Conservation (phyloP, 768 basidiomycete species). For the Asterophora parasitica region DNA sequence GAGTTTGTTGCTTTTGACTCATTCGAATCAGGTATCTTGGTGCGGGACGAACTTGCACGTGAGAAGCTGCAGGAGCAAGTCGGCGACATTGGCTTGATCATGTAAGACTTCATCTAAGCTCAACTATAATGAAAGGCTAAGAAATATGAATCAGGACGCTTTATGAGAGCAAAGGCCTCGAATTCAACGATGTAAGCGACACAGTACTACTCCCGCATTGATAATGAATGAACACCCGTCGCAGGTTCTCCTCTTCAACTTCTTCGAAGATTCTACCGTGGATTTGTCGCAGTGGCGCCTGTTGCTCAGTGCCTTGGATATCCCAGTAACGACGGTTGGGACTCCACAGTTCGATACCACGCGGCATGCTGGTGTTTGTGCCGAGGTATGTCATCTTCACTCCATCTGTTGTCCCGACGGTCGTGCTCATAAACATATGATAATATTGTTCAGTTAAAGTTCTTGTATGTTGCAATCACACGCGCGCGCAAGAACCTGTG, state of each 20-base stretch:
- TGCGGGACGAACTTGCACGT: constrained; percentile 53
- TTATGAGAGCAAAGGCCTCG: constrained; percentile 62
- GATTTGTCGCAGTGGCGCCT: constrained; percentile 56
- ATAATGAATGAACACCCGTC: neutral
- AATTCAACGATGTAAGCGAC: constrained; percentile 55
- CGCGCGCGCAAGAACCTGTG: constrained; percentile 65
- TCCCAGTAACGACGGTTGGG: constrained; percentile 17
- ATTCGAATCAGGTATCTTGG: constrained; percentile 52
- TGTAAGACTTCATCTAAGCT: no score
- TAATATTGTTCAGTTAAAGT: constrained; percentile 45
- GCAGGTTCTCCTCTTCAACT: constrained; percentile 70
- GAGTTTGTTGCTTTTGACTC: neutral
- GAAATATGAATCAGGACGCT: no score
- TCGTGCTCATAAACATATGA: no score
- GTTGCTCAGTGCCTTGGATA: constrained; percentile 36
- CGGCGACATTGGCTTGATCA: constrained; percentile 53
- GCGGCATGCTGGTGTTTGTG: constrained; percentile 52
- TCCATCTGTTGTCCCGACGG: neutral
- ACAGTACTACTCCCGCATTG: neutral
- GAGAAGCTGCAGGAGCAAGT: constrained; percentile 44
- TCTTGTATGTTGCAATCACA: constrained; percentile 67
- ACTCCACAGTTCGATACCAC: constrained; percentile 46
- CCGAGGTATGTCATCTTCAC: constrained; percentile 38
- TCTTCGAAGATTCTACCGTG: constrained; percentile 61
- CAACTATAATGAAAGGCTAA: no score